These are phyloP conservation scores for Trichophyton rubrum DNA, from an alignment of 2,329 filamentous ascomycete species.

Conservation along the genomic window DNA sequence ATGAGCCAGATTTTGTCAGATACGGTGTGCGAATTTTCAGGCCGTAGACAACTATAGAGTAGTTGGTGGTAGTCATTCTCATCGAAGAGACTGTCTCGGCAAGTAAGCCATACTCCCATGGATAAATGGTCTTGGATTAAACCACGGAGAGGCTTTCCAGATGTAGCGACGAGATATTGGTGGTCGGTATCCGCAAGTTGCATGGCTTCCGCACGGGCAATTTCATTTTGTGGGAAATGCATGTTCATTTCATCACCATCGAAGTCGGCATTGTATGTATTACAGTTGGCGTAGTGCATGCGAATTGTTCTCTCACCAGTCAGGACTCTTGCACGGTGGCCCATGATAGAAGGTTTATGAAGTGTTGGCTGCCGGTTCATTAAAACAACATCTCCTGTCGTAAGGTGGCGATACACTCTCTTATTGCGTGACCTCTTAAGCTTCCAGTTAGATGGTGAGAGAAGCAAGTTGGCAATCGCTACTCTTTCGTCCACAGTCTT, in stretches of 20 bases:
- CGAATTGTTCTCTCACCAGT: slow-evolving; percentile 94
- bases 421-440: slow-evolving; percentile 72
- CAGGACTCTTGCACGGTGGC: slow-evolving; percentile 80
- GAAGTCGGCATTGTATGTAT: slow-evolving; percentile 98
- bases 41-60: slow-evolving; percentile 79
- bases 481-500: slow-evolving; percentile 81
- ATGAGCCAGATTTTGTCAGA: slow-evolving; percentile 71
- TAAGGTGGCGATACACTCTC: slow-evolving; percentile 91
- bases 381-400: slow-evolving; percentile 90
- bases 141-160: slow-evolving; percentile 85
- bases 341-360: slow-evolving; percentile 99
- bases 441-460: slow-evolving; percentile 66
- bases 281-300: slow-evolving; percentile 99
- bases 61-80: slow-evolving; percentile 82
- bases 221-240: slow-evolving; percentile 97
- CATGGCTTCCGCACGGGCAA: slow-evolving; percentile 82
- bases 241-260: slow-evolving; percentile 99
- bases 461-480: slow-evolving; percentile 81
- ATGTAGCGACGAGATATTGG: slow-evolving; percentile 88
- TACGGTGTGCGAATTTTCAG: slow-evolving; percentile 78
- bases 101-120: slow-evolving; percentile 82
- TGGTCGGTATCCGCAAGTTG: slow-evolving; percentile 94
- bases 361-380: slow-evolving; percentile 98
- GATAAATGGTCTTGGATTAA: slow-evolving; percentile 98
- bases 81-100: slow-evolving; percentile 80